Base-by-base conservation (phyloP, 495 filamentous ascomycete genomes). In the Zalerion maritima region DNA sequence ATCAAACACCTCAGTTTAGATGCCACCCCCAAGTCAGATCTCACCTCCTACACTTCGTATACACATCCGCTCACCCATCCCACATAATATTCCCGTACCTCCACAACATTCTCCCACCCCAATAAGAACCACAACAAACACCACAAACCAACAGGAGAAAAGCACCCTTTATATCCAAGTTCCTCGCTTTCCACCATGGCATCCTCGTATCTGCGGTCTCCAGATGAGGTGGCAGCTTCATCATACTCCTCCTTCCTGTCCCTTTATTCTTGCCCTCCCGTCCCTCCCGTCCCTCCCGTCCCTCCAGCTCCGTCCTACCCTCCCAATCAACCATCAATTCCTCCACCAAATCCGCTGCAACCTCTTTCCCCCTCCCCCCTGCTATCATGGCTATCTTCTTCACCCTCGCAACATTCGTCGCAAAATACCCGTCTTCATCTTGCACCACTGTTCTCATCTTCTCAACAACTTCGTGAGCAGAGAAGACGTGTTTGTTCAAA, bases 141-240 rank as follows among this genome's bases (percentile, higher is more conserved):
- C n/a, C n/a, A n/a, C n/a, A n/a, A n/a, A n/a, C n/a, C n/a, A n/a
- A n/a, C n/a, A n/a, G n/a, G n/a, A n/a, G n/a, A n/a, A n/a, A n/a
- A n/a, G n/a, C n/a, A n/a, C n/a, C n/a, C n/a, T n/a, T n/a, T n/a
- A n/a, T n/a, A n/a, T n/a, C n/a, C 45, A 35, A 40, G 26, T 51
- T 54, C n/a, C 34, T 41, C 6, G 42, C 49, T 32, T 45, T 49
- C 9, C 25, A 47, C 10, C 19, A 18, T 2, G 50, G 24, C 47
- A 51, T 54, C 10, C 50, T 33, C 29, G 41, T 43, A 40, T 51
- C 50, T 3, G 50, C 47, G 1, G 50, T 54, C 40, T 49, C 45
- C 27, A 54, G 26, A 34, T 54, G 45, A 42, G 42, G 44, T n/a
- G n/a, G n/a, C n/a, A n/a, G n/a, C n/a, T n/a, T n/a, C n/a, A n/a